Percentiles rank a stretch among this genome's conserved stretches.
Evolutionary conservation across 2,329 filamentous ascomycete genomes (phyloP).

Genomic region (Penicillium hordei): DNA sequence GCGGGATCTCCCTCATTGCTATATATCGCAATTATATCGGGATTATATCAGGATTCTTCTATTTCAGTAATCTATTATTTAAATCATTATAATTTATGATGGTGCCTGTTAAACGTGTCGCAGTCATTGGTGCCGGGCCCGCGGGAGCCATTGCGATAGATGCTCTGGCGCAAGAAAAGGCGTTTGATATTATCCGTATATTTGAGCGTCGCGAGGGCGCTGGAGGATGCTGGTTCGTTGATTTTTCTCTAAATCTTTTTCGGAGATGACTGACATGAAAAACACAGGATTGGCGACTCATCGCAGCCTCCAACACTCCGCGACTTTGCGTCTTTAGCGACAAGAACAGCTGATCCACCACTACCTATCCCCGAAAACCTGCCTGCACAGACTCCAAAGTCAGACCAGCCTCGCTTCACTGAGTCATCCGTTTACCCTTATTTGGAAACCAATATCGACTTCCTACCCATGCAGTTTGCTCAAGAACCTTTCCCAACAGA

Average conservation of each 20-base stretch:
- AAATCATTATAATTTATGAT: background rate
- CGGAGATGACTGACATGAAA: background rate
- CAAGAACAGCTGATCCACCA: background rate
- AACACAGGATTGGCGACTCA: background rate
- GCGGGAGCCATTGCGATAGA: background rate
- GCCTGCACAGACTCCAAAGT: background rate
- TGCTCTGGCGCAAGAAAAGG: background rate
- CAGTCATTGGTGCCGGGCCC: background rate
- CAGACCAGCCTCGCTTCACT: background rate
- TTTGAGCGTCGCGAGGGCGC: background rate
- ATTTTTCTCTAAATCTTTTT: background rate
- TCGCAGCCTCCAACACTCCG: background rate
- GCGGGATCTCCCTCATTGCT: background rate
- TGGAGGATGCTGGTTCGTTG: background rate
- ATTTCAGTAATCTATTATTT: background rate
- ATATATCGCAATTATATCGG: background rate
- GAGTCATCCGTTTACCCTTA: conserved; percentile 1
- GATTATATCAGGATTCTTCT: background rate
- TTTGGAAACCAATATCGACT: conserved; percentile 1
- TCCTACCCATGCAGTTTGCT: background rate
- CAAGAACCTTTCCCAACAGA: background rate
- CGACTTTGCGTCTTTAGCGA: background rate
- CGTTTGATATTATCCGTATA: background rate
- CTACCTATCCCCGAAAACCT: background rate
- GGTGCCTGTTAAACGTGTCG: background rate